Percentiles rank a stretch among this genome's conserved stretches.
Evolutionary conservation across 306 rosid species (phyloP).

Genomic region (Potentilla sterilis): DNA sequence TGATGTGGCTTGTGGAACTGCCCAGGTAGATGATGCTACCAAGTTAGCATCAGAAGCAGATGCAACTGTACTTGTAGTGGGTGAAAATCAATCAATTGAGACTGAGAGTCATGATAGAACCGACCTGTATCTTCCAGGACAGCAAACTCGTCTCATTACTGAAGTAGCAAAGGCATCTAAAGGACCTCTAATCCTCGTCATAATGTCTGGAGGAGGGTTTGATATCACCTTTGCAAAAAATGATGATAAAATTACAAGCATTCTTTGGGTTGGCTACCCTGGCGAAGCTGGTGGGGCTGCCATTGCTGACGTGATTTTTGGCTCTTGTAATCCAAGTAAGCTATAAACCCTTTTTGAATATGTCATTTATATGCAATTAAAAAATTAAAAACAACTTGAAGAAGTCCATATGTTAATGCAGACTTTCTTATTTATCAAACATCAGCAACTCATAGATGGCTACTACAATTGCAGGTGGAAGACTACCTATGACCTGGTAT

Average conservation of each 20-base stretch:
- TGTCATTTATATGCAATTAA: no score
- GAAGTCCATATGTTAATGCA: not conserved
- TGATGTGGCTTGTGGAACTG: slow-evolving; percentile 63
- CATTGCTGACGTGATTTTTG: slow-evolving; percentile 86
- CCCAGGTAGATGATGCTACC: slow-evolving; percentile 62
- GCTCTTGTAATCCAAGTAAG: slow-evolving; percentile 83
- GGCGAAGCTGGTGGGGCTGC: slow-evolving; percentile 99
- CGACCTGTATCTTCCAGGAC: slow-evolving; percentile 82
- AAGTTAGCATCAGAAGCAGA: slow-evolving; percentile 80
- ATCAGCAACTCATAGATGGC: no score
- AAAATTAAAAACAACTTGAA: no score
- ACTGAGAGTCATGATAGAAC: slow-evolving; percentile 80
- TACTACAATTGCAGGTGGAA: slow-evolving; percentile 61
- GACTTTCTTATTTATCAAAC: no score
- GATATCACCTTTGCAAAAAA: slow-evolving; percentile 82
- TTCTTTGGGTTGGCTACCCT: slow-evolving; percentile 96
- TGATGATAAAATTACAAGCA: slow-evolving; percentile 71
- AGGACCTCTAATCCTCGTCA: slow-evolving; percentile 86
- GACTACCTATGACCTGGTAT: slow-evolving; percentile 97
- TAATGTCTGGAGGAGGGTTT: slow-evolving; percentile 98
- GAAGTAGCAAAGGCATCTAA: slow-evolving; percentile 76
- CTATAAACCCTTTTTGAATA: not conserved
- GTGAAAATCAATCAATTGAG: slow-evolving; percentile 76
- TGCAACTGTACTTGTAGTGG: slow-evolving; percentile 79
- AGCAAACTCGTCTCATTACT: slow-evolving; percentile 62